phyloP scores from a whole-genome alignment of 1,284 basidiomycete genomes.

The Hortiboletus rubellus region DNA sequence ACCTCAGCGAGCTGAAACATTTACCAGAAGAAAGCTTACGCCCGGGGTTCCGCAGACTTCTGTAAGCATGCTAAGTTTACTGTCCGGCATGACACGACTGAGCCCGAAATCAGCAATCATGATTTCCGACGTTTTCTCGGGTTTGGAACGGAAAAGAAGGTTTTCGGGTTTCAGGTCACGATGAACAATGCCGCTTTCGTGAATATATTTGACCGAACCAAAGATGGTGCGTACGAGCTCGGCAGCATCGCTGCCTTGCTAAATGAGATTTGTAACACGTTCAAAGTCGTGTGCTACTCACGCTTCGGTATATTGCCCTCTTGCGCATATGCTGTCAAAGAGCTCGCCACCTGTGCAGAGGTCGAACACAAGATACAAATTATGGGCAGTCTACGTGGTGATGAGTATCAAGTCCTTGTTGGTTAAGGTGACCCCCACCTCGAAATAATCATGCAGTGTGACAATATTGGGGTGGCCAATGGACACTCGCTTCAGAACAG shows the following conservation, averaged over 20 bases:
- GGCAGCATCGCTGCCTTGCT: constrained; percentile 75
- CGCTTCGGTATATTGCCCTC: constrained; percentile 96
- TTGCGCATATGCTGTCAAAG: constrained; percentile 97
- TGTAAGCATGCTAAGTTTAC: constrained; percentile 85
- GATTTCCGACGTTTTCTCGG: constrained; percentile 87
- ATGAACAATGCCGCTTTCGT: constrained; percentile 94
- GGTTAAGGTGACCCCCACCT: constrained; percentile 50
- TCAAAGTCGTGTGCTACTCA: constrained; percentile 39
- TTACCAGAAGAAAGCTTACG: constrained; percentile 38
- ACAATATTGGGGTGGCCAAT: constrained; percentile 89
- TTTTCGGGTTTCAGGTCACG: constrained; percentile 98
- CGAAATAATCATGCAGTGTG: constrained; percentile 95
- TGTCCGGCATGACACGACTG: constrained; percentile 86
- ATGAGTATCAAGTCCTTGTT: neutral
- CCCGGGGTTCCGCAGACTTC: constrained; percentile 95
- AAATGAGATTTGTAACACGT: constrained; percentile 1
- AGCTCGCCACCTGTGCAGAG: constrained; percentile 97
- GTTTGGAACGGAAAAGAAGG: constrained; percentile 87
- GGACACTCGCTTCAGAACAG: constrained; percentile 92
- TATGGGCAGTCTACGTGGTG: constrained; percentile 75
- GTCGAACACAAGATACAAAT: constrained; percentile 94
- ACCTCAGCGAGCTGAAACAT: constrained; percentile 12
- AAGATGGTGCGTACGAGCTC: constrained; percentile 86
- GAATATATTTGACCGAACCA: constrained; percentile 88
- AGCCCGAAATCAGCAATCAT: constrained; percentile 98